Conservation (phyloP, 148 eudicot genomes). For the Rhododendron mucronatum region DNA sequence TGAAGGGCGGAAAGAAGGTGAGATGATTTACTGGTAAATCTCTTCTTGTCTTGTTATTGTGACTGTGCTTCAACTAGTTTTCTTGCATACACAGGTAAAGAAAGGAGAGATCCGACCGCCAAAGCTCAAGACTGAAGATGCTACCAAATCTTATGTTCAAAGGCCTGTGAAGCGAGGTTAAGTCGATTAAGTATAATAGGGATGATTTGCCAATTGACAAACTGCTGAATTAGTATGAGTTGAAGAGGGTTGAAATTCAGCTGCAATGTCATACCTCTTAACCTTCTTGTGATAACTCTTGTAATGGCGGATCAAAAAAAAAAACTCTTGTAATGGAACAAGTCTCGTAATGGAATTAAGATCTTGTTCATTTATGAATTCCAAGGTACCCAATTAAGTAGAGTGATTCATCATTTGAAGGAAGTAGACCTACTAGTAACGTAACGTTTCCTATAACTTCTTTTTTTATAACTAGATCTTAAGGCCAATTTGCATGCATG, state of each 20-base stretch:
- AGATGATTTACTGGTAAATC: neutral
- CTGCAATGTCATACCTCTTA: neutral
- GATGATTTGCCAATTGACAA: neutral
- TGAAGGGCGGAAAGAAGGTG: constrained; percentile 94
- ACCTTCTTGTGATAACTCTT: neutral
- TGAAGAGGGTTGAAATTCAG: neutral
- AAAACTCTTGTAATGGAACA: neutral
- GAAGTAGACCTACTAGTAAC: neutral
- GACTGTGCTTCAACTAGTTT: neutral
- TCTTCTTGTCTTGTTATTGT: neutral
- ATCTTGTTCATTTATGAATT: neutral
- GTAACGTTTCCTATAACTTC: neutral
- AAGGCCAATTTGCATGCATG: no score
- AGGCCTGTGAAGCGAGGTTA: constrained; percentile 86
- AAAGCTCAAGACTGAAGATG: constrained; percentile 98
- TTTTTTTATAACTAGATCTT: no score
- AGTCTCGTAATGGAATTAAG: neutral
- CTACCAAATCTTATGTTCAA: constrained; percentile 94
- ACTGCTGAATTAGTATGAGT: neutral
- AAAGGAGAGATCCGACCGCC: constrained; percentile 97
- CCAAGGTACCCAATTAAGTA: neutral
- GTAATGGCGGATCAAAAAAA: neutral
- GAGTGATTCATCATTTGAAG: neutral
- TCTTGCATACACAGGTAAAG: constrained; percentile 42
- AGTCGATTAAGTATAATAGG: neutral